phyloP scores from a whole-genome alignment of 306 rosid genomes.

The Medicago ruthenica region DNA sequence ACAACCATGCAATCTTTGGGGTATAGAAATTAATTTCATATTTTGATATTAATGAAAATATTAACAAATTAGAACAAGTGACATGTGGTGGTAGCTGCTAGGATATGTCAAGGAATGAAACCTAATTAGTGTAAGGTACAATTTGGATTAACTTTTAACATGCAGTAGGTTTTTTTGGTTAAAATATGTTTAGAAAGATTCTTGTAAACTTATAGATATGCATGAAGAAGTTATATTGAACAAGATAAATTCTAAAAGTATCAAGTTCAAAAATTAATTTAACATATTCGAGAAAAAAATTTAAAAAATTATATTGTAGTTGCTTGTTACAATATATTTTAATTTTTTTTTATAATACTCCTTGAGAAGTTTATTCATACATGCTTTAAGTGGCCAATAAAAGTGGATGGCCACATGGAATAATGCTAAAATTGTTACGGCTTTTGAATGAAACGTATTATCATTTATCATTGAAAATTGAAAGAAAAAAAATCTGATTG shows the following conservation, averaged over 20 bases:
- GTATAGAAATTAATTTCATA: slow-evolving; percentile 14
- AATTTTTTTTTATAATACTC: too few species aligned
- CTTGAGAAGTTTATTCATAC: neutral
- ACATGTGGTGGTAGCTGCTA: neutral
- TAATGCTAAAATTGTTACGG: neutral
- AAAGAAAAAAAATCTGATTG: neutral
- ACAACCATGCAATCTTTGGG: slow-evolving; percentile 59
- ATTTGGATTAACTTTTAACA: slow-evolving; percentile 4
- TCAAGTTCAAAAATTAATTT: neutral
- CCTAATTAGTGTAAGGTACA: neutral
- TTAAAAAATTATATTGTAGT: neutral
- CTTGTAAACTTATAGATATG: neutral
- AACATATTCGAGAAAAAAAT: too few species aligned
- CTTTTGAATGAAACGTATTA: neutral
- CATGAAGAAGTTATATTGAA: neutral
- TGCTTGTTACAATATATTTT: neutral
- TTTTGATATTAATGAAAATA: neutral
- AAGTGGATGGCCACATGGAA: neutral
- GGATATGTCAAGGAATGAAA: neutral
- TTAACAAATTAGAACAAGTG: slow-evolving; percentile 23
- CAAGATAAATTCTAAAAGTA: neutral
- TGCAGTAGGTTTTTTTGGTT: neutral
- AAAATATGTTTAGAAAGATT: neutral
- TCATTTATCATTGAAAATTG: neutral
- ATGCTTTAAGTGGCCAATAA: neutral